These are phyloP conservation scores for Zygosaccharomyces sapae DNA, from an alignment of 1,139 yeast genomes.

Conservation along the genomic window DNA sequence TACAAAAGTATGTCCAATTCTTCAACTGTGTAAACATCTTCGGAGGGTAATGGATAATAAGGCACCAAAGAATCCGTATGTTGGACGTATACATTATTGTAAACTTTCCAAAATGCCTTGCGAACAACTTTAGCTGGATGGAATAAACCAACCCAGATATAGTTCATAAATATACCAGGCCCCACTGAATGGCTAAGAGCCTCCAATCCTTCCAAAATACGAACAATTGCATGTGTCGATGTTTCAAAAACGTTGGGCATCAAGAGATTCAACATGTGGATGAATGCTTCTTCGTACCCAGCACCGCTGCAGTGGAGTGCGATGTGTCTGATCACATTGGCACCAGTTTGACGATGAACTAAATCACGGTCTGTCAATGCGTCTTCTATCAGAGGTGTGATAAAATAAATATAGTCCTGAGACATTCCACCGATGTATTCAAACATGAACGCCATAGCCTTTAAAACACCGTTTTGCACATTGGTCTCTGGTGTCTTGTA, in stretches of 20 bases:
- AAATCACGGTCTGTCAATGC: slow-evolving; percentile 88
- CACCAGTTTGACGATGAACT: slow-evolving; percentile 94
- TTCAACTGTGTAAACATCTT: slow-evolving; percentile 36
- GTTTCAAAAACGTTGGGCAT: slow-evolving; percentile 87
- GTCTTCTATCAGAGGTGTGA: slow-evolving; percentile 78
- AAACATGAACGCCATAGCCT: slow-evolving; percentile 84
- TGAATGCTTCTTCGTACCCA: slow-evolving; percentile 69
- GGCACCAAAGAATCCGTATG: slow-evolving; percentile 77
- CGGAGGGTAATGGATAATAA: slow-evolving; percentile 61
- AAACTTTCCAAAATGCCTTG: slow-evolving; percentile 78
- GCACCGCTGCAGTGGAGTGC: slow-evolving; percentile 75
- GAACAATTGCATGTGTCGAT: slow-evolving; percentile 86
- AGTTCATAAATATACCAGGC: slow-evolving; percentile 66
- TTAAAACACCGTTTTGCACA: slow-evolving; percentile 92
- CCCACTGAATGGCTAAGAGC: slow-evolving; percentile 74
- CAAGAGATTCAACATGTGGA: slow-evolving; percentile 69
- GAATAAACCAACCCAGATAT: slow-evolving; percentile 82
- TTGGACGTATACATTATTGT: slow-evolving; percentile 71
- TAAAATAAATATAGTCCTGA: slow-evolving; percentile 75
- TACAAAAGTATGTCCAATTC: slow-evolving; percentile 41
- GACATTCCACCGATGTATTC: slow-evolving; percentile 87
- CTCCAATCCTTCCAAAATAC: slow-evolving; percentile 79
- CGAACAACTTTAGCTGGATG: slow-evolving; percentile 92
- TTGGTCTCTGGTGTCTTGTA: slow-evolving; percentile 88
- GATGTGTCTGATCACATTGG: slow-evolving; percentile 78